Conservation (phyloP, 176 grass and related monocot species). For the Lolium multiflorum region DNA sequence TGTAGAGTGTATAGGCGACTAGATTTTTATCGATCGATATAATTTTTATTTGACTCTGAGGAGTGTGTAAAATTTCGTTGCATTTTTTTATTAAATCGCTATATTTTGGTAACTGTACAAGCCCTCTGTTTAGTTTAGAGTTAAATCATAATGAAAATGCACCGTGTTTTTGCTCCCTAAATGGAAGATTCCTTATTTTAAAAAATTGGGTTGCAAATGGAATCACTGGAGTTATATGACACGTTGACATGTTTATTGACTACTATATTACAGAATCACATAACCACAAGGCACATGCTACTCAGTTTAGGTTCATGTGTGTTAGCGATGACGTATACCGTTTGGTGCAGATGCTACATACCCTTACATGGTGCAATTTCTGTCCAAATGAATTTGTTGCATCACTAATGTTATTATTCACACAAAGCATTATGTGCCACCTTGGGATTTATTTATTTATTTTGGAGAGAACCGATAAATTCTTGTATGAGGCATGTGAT, state of each 20-base stretch:
- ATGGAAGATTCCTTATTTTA: conserved; percentile 6
- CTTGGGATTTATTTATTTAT: background rate
- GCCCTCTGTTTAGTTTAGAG: background rate
- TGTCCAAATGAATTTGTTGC: background rate
- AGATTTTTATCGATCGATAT: background rate
- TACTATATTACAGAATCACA: background rate
- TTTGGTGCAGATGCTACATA: background rate
- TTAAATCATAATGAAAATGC: conserved; percentile 12
- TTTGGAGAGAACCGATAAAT: background rate
- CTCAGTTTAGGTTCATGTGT: background rate
- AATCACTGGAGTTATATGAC: background rate
- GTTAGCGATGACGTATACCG: too few species aligned
- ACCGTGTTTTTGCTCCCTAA: background rate
- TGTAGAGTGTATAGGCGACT: background rate
- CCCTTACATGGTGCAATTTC: conserved; percentile 16
- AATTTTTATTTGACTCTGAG: background rate
- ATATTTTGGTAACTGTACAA: conserved; percentile 9
- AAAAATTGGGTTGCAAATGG: background rate
- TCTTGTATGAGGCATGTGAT: background rate
- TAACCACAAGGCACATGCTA: background rate
- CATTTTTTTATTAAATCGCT: conserved; percentile 4
- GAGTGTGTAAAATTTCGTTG: background rate
- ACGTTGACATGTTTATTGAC: background rate
- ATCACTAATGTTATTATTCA: background rate
- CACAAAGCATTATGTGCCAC: background rate